Evolutionary conservation across 192 early-diverging fungal species (phyloP), one percentile per base, ranked within the genome.

Genomic region (Entomortierella chlamydospora): DNA sequence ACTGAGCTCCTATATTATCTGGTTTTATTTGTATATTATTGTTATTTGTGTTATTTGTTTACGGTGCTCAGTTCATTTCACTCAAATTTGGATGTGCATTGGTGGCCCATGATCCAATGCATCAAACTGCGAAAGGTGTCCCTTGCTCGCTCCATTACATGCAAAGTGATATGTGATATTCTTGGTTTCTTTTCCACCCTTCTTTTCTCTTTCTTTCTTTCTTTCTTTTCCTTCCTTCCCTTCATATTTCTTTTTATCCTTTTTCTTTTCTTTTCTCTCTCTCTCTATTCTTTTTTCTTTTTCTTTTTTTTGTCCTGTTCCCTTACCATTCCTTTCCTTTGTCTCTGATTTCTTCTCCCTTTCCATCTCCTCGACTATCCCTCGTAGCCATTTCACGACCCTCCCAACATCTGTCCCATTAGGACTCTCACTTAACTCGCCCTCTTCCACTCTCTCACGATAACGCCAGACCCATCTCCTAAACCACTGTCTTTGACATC

Each of bases 281-380:
- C 42, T 39, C 53, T 50, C 49, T 25, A 15, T 51, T 22, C 39
- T 54, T 49, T 43, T 33, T 22, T 15, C 33, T 28, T n/a, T 45
- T 61, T 12, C 18, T 43, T 33, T 61, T 56, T 51, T 23, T 62
- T 55, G 57, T 62, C 39, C 64, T 55, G 54, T 74, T 64, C 57
- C 67, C 41, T 61, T 74, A 57, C 64, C 60, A 66, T 68, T 73
- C 65, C 51, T 59, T 29, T 56, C 69, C 69, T 60, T 62, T 61
- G 28, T 29, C 58, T n/a, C 51, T 45, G 30, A 51, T 58, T 64
- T 20, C 29, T 33, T 31, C 23, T 54, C 56, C 29, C 47, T 73
- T 30, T 29, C 41, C 43, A 20, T 55, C 23, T 47, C 45, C 45
- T 17, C 39, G 13, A 53, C 12, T 51, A 15, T n/a, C 56, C 57